Evolutionary conservation across 2,329 filamentous ascomycete species (phyloP), one percentile per base, ranked within the genome.

Genomic region (Gaeumannomyces tritici): DNA sequence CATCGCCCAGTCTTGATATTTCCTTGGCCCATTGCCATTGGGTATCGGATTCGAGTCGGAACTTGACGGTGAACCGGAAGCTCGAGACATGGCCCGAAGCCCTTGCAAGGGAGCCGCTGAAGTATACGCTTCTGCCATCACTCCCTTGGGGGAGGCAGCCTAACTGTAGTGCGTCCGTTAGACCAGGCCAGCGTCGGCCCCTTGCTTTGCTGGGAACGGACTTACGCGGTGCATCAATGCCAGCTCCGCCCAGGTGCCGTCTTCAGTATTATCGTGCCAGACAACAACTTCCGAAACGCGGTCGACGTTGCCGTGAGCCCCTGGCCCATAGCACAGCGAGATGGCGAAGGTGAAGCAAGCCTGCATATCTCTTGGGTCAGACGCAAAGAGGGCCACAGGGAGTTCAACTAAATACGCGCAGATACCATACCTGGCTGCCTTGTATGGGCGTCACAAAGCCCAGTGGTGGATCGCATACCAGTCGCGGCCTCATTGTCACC

Each of bases 21-120:
- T 91, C 84, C 64, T 84, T 83, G 51, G 84, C 81, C 89, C 89
- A 93, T 69, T 79, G 83, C 90, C 90, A 93, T 1, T 79, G 73
- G 33, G 82, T 75, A 28, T 79, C 70, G 28, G 73, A 68, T 5
- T 71, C 73, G 59, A 79, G 75, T 29, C 88, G 83, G 69, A 89
- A 91, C 63, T 88, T 91, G 63, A 91, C 70, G 0, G 90, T 93
- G 70, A 93, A 93, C 2, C 78, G 42, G 11, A 51, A 51, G 7
- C 42, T 51, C 24, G 42, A 11, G 42, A 24, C 21, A 7, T 24
- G 42, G 42, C 11, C 42, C 21, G 42, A 51, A n/a, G 2, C 42
- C n/a, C n/a, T 51, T 24, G 8, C n/a, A 51, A 51, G 42, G 8
- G 42, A 51, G 42, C 42, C 42, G n/a, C 21, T 51, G 42, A 51